phyloP scores from a whole-genome alignment of 2,329 filamentous ascomycete species.

The Cladosporium sp. region DNA sequence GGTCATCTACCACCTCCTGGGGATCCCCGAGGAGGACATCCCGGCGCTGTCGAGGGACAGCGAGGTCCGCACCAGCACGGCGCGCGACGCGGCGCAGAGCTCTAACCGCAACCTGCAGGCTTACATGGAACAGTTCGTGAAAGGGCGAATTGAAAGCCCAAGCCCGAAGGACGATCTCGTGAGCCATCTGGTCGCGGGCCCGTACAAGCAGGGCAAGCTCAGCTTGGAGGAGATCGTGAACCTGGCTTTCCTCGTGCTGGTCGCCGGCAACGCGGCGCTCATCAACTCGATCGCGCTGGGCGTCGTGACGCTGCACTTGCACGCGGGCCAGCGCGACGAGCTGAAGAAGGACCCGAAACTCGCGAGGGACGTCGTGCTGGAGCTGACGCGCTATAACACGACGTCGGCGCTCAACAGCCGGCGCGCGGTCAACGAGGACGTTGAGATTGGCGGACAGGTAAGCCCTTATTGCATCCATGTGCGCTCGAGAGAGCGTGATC shows the following conservation, averaged over 20 bases:
- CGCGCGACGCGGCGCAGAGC: background rate
- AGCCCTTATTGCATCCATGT: background rate
- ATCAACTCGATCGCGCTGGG: constrained; percentile 46
- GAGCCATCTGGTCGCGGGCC: constrained; percentile 33
- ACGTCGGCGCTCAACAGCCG: constrained; percentile 44
- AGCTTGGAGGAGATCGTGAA: constrained; percentile 32
- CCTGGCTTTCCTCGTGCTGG: constrained; percentile 46
- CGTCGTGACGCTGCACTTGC: constrained; percentile 39
- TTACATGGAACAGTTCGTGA: constrained; percentile 41
- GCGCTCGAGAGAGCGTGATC: background rate
- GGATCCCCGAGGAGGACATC: constrained; percentile 44
- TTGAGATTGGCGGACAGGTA: constrained; percentile 37
- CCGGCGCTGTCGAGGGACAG: constrained; percentile 33
- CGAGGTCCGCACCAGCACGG: constrained; percentile 3
- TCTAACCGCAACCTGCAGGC: constrained; percentile 36
- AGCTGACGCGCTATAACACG: constrained; percentile 46
- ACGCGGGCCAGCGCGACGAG: constrained; percentile 39
- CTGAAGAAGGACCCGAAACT: constrained; percentile 37
- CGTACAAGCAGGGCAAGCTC: constrained; percentile 25
- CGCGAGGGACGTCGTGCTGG: constrained; percentile 39
- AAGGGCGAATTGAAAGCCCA: constrained; percentile 29
- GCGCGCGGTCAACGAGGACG: constrained; percentile 43
- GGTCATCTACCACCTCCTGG: constrained; percentile 48
- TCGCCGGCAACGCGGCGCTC: constrained; percentile 49
- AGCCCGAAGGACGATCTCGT: constrained; percentile 43